Evolutionary conservation across 1,139 yeast genomes (phyloP).

Genomic region (Trichomonascaceae sp.): DNA sequence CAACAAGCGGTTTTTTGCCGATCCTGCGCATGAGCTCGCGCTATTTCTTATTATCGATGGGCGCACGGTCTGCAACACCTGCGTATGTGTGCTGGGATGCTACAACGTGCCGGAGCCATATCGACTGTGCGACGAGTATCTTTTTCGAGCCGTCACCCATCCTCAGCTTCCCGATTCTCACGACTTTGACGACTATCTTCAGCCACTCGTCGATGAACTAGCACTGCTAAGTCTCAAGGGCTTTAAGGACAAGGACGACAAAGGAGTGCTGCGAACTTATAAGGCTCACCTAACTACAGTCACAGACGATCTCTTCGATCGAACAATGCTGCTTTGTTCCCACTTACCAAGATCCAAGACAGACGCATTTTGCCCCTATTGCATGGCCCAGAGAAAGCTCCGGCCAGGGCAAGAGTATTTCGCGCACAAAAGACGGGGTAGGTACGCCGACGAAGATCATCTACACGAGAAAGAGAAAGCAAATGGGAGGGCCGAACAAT

Average conservation of each 20-base stretch:
- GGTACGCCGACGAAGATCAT: not conserved
- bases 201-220: not conserved
- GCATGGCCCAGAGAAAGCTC: not conserved
- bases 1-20: not conserved
- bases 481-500: too few relatives aligned
- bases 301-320: not conserved
- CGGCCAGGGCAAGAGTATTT: not conserved
- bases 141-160: not conserved
- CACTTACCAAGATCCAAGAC: not conserved
- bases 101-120: not conserved
- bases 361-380: not conserved
- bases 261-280: not conserved
- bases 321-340: slow-evolving; percentile 1
- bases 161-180: not conserved
- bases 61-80: not conserved
- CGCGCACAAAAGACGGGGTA: too few relatives aligned
- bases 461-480: not conserved
- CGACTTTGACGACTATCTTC: not conserved
- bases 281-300: not conserved
- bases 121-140: not conserved
- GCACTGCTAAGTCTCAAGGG: not conserved
- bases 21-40: not conserved
- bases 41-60: not conserved
- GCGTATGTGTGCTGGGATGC: not conserved
- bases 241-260: not conserved